phyloP scores from a whole-genome alignment of 495 filamentous ascomycete species.

The Xylaria grammica region DNA sequence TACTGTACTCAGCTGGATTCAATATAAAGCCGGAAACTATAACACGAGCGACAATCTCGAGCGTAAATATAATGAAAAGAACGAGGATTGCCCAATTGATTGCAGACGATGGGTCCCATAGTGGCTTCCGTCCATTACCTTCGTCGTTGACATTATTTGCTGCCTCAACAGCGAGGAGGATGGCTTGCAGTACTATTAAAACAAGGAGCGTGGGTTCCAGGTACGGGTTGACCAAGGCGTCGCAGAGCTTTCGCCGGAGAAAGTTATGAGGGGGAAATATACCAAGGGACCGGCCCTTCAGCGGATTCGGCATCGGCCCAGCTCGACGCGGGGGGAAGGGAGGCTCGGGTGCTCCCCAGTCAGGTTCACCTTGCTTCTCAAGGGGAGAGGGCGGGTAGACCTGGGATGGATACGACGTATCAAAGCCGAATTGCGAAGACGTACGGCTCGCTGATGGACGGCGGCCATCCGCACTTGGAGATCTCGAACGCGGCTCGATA shows the following conservation, averaged over 20 bases:
- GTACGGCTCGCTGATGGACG: slow-evolving; percentile 35
- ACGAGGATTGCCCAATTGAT: slow-evolving; percentile 82
- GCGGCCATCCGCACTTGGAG: slow-evolving; percentile 49
- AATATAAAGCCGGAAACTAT: slow-evolving; percentile 92
- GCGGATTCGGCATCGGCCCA: slow-evolving; percentile 70
- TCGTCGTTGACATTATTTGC: slow-evolving; percentile 67
- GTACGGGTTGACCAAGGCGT: slow-evolving; percentile 84
- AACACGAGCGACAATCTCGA: slow-evolving; percentile 79
- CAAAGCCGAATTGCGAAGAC: slow-evolving; percentile 58
- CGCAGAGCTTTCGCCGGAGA: slow-evolving; percentile 76
- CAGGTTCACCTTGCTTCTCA: slow-evolving; percentile 51
- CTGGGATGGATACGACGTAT: slow-evolving; percentile 54
- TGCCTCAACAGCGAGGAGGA: slow-evolving; percentile 84
- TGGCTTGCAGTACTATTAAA: slow-evolving; percentile 85
- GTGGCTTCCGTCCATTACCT: slow-evolving; percentile 48
- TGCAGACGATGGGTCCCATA: slow-evolving; percentile 67
- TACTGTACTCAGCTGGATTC: slow-evolving; percentile 86
- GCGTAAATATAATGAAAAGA: slow-evolving; percentile 89
- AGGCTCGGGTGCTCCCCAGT: slow-evolving; percentile 34
- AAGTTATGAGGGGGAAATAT: slow-evolving; percentile 79
- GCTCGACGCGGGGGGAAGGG: slow-evolving; percentile 42
- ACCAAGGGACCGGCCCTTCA: slow-evolving; percentile 85
- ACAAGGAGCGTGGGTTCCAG: slow-evolving; percentile 87
- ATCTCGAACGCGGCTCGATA: slow-evolving; percentile 71
- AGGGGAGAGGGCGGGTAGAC: slow-evolving; percentile 46